Evolutionary conservation across 1,284 basidiomycete genomes (phyloP).

Genomic region (Puccinia triticina): DNA sequence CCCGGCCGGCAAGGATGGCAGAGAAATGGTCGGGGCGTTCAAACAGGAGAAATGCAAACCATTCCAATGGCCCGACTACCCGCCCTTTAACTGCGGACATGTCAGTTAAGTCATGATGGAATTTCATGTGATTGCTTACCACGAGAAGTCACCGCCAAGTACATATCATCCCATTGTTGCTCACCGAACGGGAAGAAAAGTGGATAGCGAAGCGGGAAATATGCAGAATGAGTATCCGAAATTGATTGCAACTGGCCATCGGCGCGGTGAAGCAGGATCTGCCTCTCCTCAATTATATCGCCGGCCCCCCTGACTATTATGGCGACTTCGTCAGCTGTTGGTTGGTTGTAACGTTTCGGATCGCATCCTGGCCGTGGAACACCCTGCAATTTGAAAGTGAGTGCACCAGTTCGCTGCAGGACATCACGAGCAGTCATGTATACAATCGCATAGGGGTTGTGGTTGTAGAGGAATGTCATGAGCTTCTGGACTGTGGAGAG

Average conservation of each 20-base stretch:
- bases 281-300: no score
- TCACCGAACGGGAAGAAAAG: conserved; percentile 19
- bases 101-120: no score
- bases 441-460: conserved; percentile 2
- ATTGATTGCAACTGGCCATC: neutral
- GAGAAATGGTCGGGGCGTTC: no score
- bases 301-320: neutral
- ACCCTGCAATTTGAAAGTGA: neutral
- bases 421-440: neutral
- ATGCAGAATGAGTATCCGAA: neutral
- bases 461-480: neutral
- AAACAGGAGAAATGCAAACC: no score
- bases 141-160: no score
- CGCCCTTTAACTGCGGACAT: no score
- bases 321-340: neutral
- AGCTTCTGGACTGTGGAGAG: neutral
- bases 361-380: no score
- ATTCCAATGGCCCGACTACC: no score
- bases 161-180: conserved; percentile 10
- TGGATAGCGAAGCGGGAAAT: conserved; percentile 10
- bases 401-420: neutral
- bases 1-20: neutral
- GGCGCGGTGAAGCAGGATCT: neutral
- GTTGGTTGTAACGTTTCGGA: neutral
- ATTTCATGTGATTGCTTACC: no score